Evolutionary conservation across 345 rosid species (phyloP), one percentile per base, ranked within the genome.

Genomic region (Erysimum cheiranthoides): DNA sequence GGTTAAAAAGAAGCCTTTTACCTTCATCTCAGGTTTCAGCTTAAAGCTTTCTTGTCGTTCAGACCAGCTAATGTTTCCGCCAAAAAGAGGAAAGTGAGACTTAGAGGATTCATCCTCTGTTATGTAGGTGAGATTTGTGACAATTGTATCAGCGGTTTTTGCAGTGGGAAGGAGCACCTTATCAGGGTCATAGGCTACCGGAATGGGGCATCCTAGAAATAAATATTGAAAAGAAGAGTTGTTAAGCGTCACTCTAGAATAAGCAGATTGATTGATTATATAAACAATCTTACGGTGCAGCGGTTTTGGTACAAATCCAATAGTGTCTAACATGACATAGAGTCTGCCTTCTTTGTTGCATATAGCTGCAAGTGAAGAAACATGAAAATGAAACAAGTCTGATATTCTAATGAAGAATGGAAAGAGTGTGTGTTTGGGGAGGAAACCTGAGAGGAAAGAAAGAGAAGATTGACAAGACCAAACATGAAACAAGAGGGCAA

Each of bases 391-490:
- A 21, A 31, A 31, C 32, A 1, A 31, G 32, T 31, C 25, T 0
- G 25, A 21, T 21, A 21, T 21, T 1, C 1, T 31, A 21, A 21
- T 21, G 31, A 50, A 50, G 31, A 50, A 4, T 9, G 54, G 54
- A 0, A 1, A 50, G 8, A 17, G 16, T 10, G 57, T 4, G 32
- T 52, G 40, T 7, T 1, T 1, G 4, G 7, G 11, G 17, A 57
- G 47, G 32, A 25, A 0, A 61, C 99, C 97, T 84, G 99, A 88
- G 76, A 95, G 82, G 83, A 93, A 86, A 11, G 86, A 73, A 31
- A 83, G 68, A 0, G 97, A 85, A 80, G 98, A 86, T 54, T 88
- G 96, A 71, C 96, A 93, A 59, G 97, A 88, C 97, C 98, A 93
- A 50, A 93, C 71, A 68, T 90, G 99, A 80, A 95, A 85, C 40